Evolutionary conservation across 169 alveolate genomes (phyloP).

Genomic region (Plasmodium knowlesi): DNA sequence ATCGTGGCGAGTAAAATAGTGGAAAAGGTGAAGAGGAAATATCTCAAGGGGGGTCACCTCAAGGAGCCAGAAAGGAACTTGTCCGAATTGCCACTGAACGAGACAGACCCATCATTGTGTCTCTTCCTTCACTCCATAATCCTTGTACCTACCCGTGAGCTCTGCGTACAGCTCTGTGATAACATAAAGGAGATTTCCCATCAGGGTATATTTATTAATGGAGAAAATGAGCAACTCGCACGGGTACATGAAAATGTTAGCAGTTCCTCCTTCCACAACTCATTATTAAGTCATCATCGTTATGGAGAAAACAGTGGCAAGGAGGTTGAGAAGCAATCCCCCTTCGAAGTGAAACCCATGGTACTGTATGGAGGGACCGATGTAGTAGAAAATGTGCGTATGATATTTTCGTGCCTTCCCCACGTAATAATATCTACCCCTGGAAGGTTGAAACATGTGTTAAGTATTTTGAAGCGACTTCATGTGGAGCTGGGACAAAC

Average conservation of each 20-base stretch:
- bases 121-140: conserved; percentile 11
- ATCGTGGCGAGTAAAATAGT: neutral
- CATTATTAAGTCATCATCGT: neutral
- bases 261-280: too few species aligned
- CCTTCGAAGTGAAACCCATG: conserved; percentile 19
- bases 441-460: conserved; percentile 59
- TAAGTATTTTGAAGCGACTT: neutral
- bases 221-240: neutral
- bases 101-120: neutral
- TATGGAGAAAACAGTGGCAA: neutral
- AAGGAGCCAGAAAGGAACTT: neutral
- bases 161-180: conserved; percentile 51
- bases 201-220: neutral
- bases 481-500: neutral
- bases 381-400: conserved; percentile 1
- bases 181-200: conserved; percentile 4
- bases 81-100: neutral
- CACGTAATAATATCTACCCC: conserved; percentile 56
- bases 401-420: conserved; percentile 8
- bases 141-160: conserved; percentile 52
- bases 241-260: neutral
- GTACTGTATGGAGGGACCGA: conserved; percentile 60
- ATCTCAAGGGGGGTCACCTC: neutral
- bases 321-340: neutral
- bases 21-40: neutral